Conservation (phyloP, 2,329 filamentous ascomycete species). For the Diaporthe citriasiana region DNA sequence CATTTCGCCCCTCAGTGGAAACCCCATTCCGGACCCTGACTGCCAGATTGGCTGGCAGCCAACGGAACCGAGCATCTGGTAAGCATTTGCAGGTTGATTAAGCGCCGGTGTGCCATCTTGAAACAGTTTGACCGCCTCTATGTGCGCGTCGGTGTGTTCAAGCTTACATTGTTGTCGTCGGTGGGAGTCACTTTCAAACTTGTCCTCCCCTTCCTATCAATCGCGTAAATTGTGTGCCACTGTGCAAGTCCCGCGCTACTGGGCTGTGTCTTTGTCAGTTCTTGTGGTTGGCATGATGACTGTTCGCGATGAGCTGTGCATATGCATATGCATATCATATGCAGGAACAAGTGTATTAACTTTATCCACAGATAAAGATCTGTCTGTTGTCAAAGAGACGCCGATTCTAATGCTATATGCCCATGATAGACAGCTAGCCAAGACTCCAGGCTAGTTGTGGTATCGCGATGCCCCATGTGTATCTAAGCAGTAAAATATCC, state of each 20-base stretch:
- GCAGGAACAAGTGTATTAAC: not conserved
- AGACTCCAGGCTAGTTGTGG: slow-evolving; percentile 34
- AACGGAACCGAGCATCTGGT: slow-evolving; percentile 28
- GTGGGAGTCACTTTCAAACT: not conserved
- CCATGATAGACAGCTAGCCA: not conserved
- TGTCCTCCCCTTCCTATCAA: not conserved
- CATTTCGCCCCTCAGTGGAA: not conserved
- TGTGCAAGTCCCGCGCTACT: not conserved
- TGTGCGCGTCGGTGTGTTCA: not conserved
- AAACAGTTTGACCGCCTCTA: slow-evolving; percentile 16
- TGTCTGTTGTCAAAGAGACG: not conserved
- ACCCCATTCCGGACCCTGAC: not conserved
- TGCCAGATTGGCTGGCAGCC: slow-evolving; percentile 1
- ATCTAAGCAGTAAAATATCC: slow-evolving; percentile 19
- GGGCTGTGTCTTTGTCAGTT: not conserved
- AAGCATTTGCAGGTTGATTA: not conserved
- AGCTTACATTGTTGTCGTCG: not conserved
- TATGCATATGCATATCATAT: not conserved
- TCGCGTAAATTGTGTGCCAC: not conserved
- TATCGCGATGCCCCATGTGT: slow-evolving; percentile 20
- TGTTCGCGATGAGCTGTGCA: not conserved
- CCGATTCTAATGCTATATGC: not conserved
- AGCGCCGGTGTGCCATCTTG: not conserved
- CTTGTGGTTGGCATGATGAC: not conserved
- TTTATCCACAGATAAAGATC: not conserved